phyloP scores from a whole-genome alignment of 2,329 filamentous ascomycete genomes.

The Rhinocladiella mackenziei region DNA sequence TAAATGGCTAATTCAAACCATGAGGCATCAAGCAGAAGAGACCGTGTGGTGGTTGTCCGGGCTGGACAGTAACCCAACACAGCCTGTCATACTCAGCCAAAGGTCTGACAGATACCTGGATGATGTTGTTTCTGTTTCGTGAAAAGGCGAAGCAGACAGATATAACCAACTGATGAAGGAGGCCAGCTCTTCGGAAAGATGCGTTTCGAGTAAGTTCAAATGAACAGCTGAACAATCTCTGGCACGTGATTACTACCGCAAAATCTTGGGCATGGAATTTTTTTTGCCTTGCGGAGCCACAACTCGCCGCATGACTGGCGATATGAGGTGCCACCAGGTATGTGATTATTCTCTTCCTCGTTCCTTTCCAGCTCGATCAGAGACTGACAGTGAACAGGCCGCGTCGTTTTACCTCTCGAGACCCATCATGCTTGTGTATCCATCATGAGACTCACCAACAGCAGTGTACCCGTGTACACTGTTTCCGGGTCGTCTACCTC shows the following conservation, averaged over 20 bases:
- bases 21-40: too few relatives aligned
- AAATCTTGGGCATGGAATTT: too few relatives aligned
- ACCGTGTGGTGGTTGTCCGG: too few relatives aligned
- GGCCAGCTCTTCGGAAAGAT: slow-evolving; percentile 10
- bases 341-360: not conserved
- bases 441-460: slow-evolving; percentile 53
- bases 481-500: slow-evolving; percentile 87
- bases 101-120: too few relatives aligned
- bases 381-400: not conserved
- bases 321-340: slow-evolving; percentile 6
- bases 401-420: not conserved
- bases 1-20: too few relatives aligned
- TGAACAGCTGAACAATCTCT: not conserved
- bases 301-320: not conserved
- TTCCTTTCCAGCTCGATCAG: not conserved
- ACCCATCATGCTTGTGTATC: not conserved
- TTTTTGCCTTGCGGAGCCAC: too few relatives aligned
- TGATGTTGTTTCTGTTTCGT: too few relatives aligned
- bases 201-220: not conserved
- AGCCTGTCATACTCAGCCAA: too few relatives aligned
- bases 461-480: slow-evolving; percentile 88
- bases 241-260: not conserved
- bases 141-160: too few relatives aligned
- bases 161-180: slow-evolving; percentile 2
- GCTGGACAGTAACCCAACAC: too few relatives aligned